Evolutionary conservation across 108 stramenopile genomes (phyloP).

Genomic region (Cyclotella baltica): DNA sequence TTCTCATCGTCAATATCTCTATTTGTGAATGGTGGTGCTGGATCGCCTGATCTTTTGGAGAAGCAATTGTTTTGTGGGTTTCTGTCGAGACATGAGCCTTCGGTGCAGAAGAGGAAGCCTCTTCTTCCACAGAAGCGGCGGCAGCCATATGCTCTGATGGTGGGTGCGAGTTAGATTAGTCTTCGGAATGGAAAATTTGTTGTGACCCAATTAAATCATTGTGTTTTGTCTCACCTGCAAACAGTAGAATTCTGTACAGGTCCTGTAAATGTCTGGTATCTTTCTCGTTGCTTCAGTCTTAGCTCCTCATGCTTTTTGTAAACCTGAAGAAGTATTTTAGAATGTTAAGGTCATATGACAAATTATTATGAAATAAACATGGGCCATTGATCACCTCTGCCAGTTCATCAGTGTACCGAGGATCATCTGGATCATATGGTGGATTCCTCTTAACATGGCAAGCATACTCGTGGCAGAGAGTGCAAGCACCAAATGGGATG

Average conservation of each 20-base stretch:
- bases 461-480: conserved; percentile 11
- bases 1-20: conserved; percentile 63
- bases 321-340: conserved; percentile 15
- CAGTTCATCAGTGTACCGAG: conserved; percentile 34
- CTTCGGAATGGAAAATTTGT: too few species aligned
- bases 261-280: conserved; percentile 50
- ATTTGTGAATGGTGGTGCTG: conserved; percentile 52
- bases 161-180: not conserved
- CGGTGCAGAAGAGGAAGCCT: conserved; percentile 59
- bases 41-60: conserved; percentile 49
- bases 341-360: not conserved
- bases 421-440: conserved; percentile 54
- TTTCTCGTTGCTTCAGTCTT: conserved; percentile 42
- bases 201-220: too few species aligned
- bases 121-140: conserved; percentile 60
- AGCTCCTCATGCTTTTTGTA: conserved; percentile 42
- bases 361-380: not conserved
- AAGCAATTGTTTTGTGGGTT: conserved; percentile 25
- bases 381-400: conserved; percentile 27
- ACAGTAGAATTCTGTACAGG: conserved; percentile 53
- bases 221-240: conserved; percentile 4
- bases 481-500: conserved; percentile 35
- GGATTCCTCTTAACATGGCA: conserved; percentile 36
- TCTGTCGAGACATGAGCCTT: conserved; percentile 44
- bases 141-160: conserved; percentile 38